Base-by-base conservation (phyloP, 140 eudicot genomes). In the Bidens hawaiensis region DNA sequence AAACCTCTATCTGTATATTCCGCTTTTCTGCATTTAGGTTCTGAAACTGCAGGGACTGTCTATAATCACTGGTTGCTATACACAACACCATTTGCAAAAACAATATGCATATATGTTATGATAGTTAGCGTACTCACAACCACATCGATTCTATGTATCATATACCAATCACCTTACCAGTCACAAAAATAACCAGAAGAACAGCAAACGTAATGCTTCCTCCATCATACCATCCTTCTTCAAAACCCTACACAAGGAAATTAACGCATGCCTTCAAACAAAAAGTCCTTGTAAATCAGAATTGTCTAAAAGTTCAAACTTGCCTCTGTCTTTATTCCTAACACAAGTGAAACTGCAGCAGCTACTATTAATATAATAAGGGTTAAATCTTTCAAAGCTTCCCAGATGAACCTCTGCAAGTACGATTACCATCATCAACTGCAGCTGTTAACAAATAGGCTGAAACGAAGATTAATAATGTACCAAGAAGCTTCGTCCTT, bases 171-270 rank as follows among this genome's bases (percentile, higher is more conserved):
- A 54, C 4, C 52, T 69, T 62, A 93, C 99, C 99, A 17, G 99
- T 93, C 64, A 88, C 96, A 67, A 85, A 60, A 62, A 93, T 87
- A 26, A 93, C 99, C 66, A 93, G 81, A 77, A 93, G 81, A 64
- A 93, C 99, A 57, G 99, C 99, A 78, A 93, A 85, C n/a, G 81
- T 68, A 41, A 93, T 93, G 81, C 99, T 87, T 76, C 95, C 95
- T 25, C 99, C 99, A 57, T 93, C 99, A 64, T 82, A 84, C 99
- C 99, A 93, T 59, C 99, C 96, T 74, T 93, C 93, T 79, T 76
- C 26, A 10, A 82, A 18, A 58, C 99, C 99, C 99, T 93, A 68
- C 55, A 65, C 8, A 60, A 60, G n/a, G n/a, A n/a, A n/a, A n/a
- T n/a, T n/a, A n/a, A n/a, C n/a, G n/a, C n/a, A n/a, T n/a, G 3